phyloP scores from a whole-genome alignment of 352 stramenopile genomes.

The Phytophthora lateralis region DNA sequence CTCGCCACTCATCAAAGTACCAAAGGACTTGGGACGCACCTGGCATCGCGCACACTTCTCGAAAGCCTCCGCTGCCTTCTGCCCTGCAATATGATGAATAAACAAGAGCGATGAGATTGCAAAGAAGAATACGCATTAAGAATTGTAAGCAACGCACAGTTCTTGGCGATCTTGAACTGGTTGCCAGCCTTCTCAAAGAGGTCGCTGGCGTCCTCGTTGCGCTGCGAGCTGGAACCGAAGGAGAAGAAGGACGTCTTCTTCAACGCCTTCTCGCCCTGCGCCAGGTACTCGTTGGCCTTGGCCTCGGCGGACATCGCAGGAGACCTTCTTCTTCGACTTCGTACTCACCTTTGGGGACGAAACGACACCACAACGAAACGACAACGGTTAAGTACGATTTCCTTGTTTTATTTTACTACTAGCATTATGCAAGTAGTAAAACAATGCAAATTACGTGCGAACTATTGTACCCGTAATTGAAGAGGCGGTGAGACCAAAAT shows the following conservation, averaged over 20 bases:
- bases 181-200: slow-evolving; percentile 95
- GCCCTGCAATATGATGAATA: slow-evolving; percentile 46
- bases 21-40: slow-evolving; percentile 34
- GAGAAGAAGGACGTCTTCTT: slow-evolving; percentile 97
- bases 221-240: slow-evolving; percentile 92
- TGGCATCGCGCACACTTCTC: slow-evolving; percentile 86
- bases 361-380: too few relatives aligned
- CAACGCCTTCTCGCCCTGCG: slow-evolving; percentile 88
- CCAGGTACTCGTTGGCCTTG: slow-evolving; percentile 78
- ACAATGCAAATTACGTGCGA: too few relatives aligned
- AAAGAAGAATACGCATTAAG: slow-evolving; percentile 30
- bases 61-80: slow-evolving; percentile 78
- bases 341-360: too few relatives aligned
- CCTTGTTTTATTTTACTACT: too few relatives aligned
- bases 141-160: slow-evolving; percentile 48
- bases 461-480: too few relatives aligned
- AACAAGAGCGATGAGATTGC: slow-evolving; percentile 23
- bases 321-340: not conserved
- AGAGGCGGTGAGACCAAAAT: too few relatives aligned
- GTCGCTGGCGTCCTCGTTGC: slow-evolving; percentile 97
- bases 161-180: slow-evolving; percentile 97
- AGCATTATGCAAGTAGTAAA: too few relatives aligned
- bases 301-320: slow-evolving; percentile 68
- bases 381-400: too few relatives aligned
- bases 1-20: not conserved